A percentile compares a stretch with the other conserved stretches of the same genome.
Conservation (phyloP, 495 filamentous ascomycete species). For the Xylaria palmicola region DNA sequence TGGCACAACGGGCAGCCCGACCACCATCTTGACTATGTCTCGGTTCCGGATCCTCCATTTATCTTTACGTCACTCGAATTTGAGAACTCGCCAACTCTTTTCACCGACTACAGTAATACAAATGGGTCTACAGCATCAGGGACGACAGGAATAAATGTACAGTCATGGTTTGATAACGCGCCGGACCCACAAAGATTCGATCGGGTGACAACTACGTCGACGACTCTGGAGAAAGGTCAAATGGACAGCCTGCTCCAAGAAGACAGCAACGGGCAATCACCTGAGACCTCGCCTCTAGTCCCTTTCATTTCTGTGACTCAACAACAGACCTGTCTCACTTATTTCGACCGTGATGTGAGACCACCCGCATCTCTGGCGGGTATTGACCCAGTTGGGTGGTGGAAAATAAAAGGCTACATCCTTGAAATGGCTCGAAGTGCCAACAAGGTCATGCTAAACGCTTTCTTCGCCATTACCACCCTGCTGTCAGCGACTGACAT, state of each 20-base stretch:
- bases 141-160: background rate
- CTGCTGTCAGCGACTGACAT: background rate
- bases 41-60: slow-evolving; percentile 2
- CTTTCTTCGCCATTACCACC: background rate
- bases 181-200: background rate
- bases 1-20: background rate
- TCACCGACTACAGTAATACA: background rate
- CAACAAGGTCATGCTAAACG: background rate
- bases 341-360: background rate
- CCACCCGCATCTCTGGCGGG: background rate
- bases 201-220: background rate
- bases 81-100: background rate
- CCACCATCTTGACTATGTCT: background rate
- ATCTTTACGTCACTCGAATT: slow-evolving; percentile 8
- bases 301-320: background rate
- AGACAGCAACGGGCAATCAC: background rate
- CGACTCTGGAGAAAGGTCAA: background rate
- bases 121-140: background rate
- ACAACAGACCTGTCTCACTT: background rate
- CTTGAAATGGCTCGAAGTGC: background rate
- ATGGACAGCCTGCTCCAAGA: background rate
- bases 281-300: background rate
- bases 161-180: background rate
- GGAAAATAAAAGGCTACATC: background rate
- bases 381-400: background rate